Percentiles rank a stretch among this genome's conserved stretches.
phyloP scores from a whole-genome alignment of 768 basidiomycete species.

The Boletus reticuloceps region DNA sequence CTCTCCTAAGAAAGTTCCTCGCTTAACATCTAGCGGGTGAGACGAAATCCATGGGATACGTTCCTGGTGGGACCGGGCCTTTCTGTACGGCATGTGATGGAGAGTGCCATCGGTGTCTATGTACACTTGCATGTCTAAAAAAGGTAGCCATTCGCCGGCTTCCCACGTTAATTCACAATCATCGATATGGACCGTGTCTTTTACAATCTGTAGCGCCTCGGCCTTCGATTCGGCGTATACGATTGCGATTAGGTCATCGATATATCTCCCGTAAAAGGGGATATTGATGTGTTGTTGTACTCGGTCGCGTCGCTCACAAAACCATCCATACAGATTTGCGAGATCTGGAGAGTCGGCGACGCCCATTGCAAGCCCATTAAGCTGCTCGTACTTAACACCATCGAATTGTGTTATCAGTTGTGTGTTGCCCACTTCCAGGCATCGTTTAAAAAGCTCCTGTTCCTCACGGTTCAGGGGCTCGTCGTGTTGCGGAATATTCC shows the following conservation, averaged over 20 bases:
- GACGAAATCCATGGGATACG: too few species aligned
- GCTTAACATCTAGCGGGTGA: too few species aligned
- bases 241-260: background rate
- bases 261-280: slow-evolving; percentile 2
- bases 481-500: background rate
- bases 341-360: slow-evolving; percentile 13
- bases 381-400: background rate
- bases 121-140: too few species aligned
- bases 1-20: too few species aligned
- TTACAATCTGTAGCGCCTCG: too few species aligned
- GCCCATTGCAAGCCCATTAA: slow-evolving; percentile 1
- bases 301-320: background rate
- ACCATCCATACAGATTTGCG: slow-evolving; percentile 9
- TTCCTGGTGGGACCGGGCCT: too few species aligned
- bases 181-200: too few species aligned
- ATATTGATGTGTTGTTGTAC: background rate
- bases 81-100: too few species aligned
- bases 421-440: background rate
- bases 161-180: too few species aligned
- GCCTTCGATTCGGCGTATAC: background rate
- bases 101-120: too few species aligned
- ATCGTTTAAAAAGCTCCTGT: background rate
- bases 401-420: background rate
- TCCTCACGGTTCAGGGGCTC: background rate
- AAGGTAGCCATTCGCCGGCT: too few species aligned